These are phyloP conservation scores for Calonectria leucothoes DNA, from an alignment of 2,329 filamentous ascomycete species.

Conservation along the genomic window DNA sequence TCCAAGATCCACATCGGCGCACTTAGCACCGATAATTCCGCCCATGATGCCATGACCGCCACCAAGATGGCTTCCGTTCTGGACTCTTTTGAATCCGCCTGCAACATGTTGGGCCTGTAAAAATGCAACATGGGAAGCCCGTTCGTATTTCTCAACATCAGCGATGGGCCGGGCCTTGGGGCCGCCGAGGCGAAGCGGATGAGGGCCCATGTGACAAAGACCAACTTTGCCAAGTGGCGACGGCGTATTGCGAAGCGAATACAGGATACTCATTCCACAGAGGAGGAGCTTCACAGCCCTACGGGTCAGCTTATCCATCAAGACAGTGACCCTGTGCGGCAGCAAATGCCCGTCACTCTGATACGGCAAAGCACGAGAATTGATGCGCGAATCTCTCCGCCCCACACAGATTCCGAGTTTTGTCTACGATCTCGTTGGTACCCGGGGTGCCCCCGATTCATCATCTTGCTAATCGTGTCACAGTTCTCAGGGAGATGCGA, in stretches of 20 bases:
- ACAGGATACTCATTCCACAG: background rate
- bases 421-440: constrained; percentile 5
- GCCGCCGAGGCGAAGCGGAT: constrained; percentile 23
- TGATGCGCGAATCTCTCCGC: background rate
- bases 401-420: background rate
- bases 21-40: background rate
- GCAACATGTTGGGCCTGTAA: background rate
- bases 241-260: constrained; percentile 17
- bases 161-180: constrained; percentile 24
- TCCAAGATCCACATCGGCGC: background rate
- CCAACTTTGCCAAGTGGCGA: constrained; percentile 32
- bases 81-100: background rate
- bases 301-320: background rate
- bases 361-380: background rate
- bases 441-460: background rate
- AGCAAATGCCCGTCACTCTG: background rate
- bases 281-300: no score
- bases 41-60: background rate
- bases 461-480: background rate
- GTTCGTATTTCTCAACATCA: constrained; percentile 35
- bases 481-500: constrained; percentile 28
- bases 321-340: no score
- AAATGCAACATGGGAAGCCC: constrained; percentile 6
- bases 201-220: constrained; percentile 34
- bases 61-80: background rate